These are phyloP conservation scores for Ustilago trichophora DNA, from an alignment of 1,284 basidiomycete genomes.

Conservation along the genomic window DNA sequence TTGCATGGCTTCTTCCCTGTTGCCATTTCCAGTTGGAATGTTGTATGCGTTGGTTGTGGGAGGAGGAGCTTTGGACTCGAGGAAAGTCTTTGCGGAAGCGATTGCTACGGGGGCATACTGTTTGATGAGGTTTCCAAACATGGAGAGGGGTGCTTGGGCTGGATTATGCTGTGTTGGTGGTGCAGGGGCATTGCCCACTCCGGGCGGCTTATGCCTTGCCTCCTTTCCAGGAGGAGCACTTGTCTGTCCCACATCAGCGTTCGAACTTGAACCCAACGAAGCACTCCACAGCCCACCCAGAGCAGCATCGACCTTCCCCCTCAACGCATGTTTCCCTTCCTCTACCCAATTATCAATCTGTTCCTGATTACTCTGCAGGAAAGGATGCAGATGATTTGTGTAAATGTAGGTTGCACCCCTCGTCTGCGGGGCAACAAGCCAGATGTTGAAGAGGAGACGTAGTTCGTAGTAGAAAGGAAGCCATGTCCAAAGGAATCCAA, in stretches of 20 bases:
- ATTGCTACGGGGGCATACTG: slow-evolving; percentile 36
- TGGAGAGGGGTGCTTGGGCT: slow-evolving; percentile 18
- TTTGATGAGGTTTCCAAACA: slow-evolving; percentile 39
- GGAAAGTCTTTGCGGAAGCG: slow-evolving; percentile 20
- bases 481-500: slow-evolving; percentile 62
- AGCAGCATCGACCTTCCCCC: slow-evolving; percentile 2
- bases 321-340: slow-evolving; percentile 32
- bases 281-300: slow-evolving; percentile 25
- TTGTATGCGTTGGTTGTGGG: slow-evolving; percentile 16
- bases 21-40: slow-evolving; percentile 8
- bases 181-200: background rate
- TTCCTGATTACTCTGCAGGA: slow-evolving; percentile 78
- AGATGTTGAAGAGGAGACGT: slow-evolving; percentile 57
- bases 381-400: slow-evolving; percentile 77
- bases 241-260: background rate
- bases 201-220: slow-evolving; percentile 22
- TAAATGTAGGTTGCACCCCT: slow-evolving; percentile 83
- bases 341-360: slow-evolving; percentile 81
- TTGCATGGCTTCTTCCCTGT: slow-evolving; percentile 21
- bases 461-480: slow-evolving; percentile 57
- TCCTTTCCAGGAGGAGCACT: slow-evolving; percentile 4
- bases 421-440: slow-evolving; percentile 62
- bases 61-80: slow-evolving; percentile 25
- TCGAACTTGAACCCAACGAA: background rate
- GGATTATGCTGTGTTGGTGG: slow-evolving; percentile 44